Evolutionary conservation across 192 early-diverging fungal genomes (phyloP).

Genomic region (Coemansia aciculifera): DNA sequence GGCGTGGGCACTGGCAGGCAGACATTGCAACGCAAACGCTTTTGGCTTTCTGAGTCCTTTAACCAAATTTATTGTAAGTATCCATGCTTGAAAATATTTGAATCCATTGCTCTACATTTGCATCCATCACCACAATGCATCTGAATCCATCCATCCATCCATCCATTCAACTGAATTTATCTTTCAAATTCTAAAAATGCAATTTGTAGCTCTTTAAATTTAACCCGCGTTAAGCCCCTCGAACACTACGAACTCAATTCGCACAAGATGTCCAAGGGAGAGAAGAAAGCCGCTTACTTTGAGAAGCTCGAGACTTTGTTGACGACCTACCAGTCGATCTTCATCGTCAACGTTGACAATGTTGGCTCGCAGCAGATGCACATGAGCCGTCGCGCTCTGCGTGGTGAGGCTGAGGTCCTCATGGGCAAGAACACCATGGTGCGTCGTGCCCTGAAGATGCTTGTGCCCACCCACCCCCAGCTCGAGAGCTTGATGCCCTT

Average conservation of each 20-base stretch:
- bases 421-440: constrained; percentile 99
- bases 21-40: neutral
- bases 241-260: constrained; percentile 28
- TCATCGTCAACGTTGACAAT: constrained; percentile 99
- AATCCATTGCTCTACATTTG: neutral
- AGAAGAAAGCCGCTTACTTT: constrained; percentile 97
- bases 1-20: neutral
- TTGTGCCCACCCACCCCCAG: constrained; percentile 74
- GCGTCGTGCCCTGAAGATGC: constrained; percentile 71
- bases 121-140: neutral
- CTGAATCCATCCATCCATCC: constrained; percentile 10
- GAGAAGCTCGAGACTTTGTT: constrained; percentile 86
- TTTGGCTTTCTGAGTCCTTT: neutral
- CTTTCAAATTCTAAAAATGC: neutral
- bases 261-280: constrained; percentile 54
- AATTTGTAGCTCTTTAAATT: constrained; percentile 48
- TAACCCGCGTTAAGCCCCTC: constrained; percentile 40
- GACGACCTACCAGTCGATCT: constrained; percentile 93
- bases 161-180: neutral
- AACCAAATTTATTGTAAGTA: constrained; percentile 12
- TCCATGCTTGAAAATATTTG: neutral
- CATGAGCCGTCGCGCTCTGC: constrained; percentile 88
- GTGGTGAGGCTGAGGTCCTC: constrained; percentile 87
- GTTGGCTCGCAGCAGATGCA: constrained; percentile 99
- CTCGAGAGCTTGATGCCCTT: constrained; percentile 82